A percentile compares a stretch with the other conserved stretches of the same genome.
Evolutionary conservation across 805 yeast species (phyloP).

Genomic region (Suhomyces faveliae): DNA sequence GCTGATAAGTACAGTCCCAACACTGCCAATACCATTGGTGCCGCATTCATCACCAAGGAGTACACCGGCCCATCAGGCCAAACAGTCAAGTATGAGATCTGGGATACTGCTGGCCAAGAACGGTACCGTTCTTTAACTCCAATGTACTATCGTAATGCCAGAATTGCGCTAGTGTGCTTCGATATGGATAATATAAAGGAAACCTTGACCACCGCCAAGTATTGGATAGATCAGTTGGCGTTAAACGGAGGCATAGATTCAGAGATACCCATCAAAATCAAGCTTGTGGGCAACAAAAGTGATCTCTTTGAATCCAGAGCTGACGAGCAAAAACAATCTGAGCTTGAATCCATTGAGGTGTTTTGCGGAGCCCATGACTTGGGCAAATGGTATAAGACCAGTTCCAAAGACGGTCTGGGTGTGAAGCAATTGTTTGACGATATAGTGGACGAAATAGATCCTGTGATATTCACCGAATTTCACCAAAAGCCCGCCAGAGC

Average conservation of each 20-base stretch:
- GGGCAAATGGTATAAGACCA: slow-evolving; percentile 37
- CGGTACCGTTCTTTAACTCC: slow-evolving; percentile 46
- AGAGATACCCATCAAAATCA: slow-evolving; percentile 28
- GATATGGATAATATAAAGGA: slow-evolving; percentile 57
- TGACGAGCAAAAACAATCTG: slow-evolving; percentile 9
- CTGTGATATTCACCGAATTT: slow-evolving; percentile 27
- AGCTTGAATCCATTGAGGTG: slow-evolving; percentile 15
- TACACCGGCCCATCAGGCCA: slow-evolving; percentile 24
- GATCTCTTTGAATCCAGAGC: slow-evolving; percentile 50
- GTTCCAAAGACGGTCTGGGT: slow-evolving; percentile 72
- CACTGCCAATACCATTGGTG: slow-evolving; percentile 95
- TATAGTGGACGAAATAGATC: slow-evolving; percentile 30
- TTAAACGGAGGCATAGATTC: slow-evolving; percentile 20
- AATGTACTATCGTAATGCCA: slow-evolving; percentile 46
- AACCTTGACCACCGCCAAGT: slow-evolving; percentile 68
- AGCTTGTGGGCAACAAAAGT: slow-evolving; percentile 78
- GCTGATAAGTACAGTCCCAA: slow-evolving; percentile 68
- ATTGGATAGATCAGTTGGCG: slow-evolving; percentile 83
- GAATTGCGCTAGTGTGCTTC: slow-evolving; percentile 76
- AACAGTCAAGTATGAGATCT: slow-evolving; percentile 61
- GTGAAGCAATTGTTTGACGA: slow-evolving; percentile 40
- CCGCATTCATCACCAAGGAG: slow-evolving; percentile 87
- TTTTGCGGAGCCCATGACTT: slow-evolving; percentile 17
- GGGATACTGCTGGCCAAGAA: slow-evolving; percentile 95
- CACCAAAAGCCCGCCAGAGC: slow-evolving; percentile 4